These are phyloP conservation scores for Pyrus bretschneideri DNA, from an alignment of 306 rosid genomes.

Conservation along the genomic window DNA sequence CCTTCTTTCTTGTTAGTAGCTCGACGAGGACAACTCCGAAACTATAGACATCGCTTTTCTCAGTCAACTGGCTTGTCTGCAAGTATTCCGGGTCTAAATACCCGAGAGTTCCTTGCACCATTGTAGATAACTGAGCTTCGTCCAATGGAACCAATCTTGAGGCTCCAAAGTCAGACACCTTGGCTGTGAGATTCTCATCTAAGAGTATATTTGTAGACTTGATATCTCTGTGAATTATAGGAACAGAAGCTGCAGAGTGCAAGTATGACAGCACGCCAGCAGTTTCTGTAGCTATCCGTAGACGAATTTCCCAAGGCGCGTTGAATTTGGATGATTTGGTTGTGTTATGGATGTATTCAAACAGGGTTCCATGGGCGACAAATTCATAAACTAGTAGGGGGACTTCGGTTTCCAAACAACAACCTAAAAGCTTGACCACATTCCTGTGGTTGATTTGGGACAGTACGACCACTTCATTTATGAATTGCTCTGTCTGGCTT, in stretches of 20 bases:
- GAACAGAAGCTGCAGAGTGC: slow-evolving; percentile 2
- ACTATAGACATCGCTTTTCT: slow-evolving; percentile 25
- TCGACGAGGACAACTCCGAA: slow-evolving; percentile 16
- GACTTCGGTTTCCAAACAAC: not conserved
- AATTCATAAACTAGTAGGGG: not conserved
- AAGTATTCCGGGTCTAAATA: slow-evolving; percentile 26
- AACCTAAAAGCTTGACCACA: not conserved
- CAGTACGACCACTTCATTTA: not conserved
- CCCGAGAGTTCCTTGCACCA: slow-evolving; percentile 20
- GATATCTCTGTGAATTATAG: slow-evolving; percentile 18
- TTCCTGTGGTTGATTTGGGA: not conserved
- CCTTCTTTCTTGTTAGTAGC: too few relatives aligned
- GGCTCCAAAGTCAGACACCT: slow-evolving; percentile 6
- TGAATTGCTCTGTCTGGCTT: too few relatives aligned
- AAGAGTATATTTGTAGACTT: slow-evolving; percentile 15
- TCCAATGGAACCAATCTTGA: not conserved
- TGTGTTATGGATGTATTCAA: too few relatives aligned
- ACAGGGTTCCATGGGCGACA: too few relatives aligned
- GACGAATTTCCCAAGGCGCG: slow-evolving; percentile 1
- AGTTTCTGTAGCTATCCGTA: slow-evolving; percentile 17
- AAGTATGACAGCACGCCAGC: slow-evolving; percentile 20
- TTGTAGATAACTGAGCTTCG: not conserved
- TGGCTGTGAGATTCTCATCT: not conserved
- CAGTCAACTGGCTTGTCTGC: slow-evolving; percentile 10
- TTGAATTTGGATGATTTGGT: not conserved